These are phyloP conservation scores for Nepenthes gracilis DNA, from an alignment of 148 eudicot species.

Conservation along the genomic window DNA sequence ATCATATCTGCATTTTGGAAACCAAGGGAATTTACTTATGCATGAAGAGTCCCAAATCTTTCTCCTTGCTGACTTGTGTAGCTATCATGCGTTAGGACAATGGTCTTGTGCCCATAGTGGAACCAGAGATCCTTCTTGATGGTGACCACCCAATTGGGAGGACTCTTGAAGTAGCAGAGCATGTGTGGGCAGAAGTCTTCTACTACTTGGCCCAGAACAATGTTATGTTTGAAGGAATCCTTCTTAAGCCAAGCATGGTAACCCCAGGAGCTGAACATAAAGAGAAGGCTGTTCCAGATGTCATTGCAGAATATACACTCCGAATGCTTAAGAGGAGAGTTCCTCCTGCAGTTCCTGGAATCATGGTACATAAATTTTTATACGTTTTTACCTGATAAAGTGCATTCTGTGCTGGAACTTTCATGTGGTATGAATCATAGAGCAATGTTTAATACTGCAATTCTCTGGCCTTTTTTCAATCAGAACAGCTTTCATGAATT, in stretches of 20 bases:
- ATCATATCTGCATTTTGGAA: too few species aligned
- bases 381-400: too few species aligned
- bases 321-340: slow-evolving; percentile 87
- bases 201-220: slow-evolving; percentile 82
- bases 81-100: not conserved
- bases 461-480: too few species aligned
- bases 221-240: slow-evolving; percentile 77
- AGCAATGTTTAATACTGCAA: not conserved
- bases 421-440: not conserved
- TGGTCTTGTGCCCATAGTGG: not conserved
- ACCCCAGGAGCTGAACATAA: slow-evolving; percentile 98
- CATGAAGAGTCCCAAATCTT: not conserved
- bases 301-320: slow-evolving; percentile 74
- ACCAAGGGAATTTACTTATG: not conserved
- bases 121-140: slow-evolving; percentile 43
- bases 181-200: slow-evolving; percentile 93
- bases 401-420: not conserved
- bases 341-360: slow-evolving; percentile 98
- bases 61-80: not conserved
- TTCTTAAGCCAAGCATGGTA: slow-evolving; percentile 98
- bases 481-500: too few species aligned
- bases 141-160: slow-evolving; percentile 30
- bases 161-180: slow-evolving; percentile 22
- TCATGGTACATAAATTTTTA: slow-evolving; percentile 42
- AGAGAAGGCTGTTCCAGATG: slow-evolving; percentile 75